Evolutionary conservation across 2,329 filamentous ascomycete species (phyloP).

Genomic region (Helminthosporium solani): DNA sequence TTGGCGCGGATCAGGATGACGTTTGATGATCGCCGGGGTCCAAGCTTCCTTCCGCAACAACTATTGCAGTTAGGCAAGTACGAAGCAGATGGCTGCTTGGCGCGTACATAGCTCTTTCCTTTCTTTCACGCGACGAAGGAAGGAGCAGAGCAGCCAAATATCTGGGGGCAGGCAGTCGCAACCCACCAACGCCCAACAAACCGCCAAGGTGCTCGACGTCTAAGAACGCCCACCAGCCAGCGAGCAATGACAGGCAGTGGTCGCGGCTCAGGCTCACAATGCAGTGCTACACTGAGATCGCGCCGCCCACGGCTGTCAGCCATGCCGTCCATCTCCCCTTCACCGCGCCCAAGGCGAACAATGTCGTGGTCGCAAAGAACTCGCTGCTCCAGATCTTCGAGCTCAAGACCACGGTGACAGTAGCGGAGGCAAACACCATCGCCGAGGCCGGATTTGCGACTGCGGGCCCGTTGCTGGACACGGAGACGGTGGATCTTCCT

Average conservation of each 20-base stretch:
- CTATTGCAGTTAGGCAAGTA: too few species aligned
- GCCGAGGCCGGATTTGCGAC: slow-evolving; percentile 46
- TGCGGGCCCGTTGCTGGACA: slow-evolving; percentile 48
- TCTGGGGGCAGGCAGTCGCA: too few species aligned
- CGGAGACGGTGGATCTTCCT: slow-evolving; percentile 47
- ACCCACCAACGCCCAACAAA: neutral
- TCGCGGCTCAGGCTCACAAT: slow-evolving; percentile 50
- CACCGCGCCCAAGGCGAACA: slow-evolving; percentile 70
- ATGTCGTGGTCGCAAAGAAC: slow-evolving; percentile 88
- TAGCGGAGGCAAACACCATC: slow-evolving; percentile 49
- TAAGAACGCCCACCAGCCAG: neutral
- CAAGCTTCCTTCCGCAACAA: neutral
- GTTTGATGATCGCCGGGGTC: slow-evolving; percentile 2
- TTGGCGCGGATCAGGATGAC: slow-evolving; percentile 1
- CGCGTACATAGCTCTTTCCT: neutral
- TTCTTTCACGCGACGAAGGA: too few species aligned
- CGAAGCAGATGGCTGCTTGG: neutral
- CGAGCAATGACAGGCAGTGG: slow-evolving; percentile 21
- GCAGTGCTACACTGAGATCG: slow-evolving; percentile 97
- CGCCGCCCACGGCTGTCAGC: slow-evolving; percentile 90
- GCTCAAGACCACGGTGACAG: slow-evolving; percentile 63
- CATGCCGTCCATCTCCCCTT: slow-evolving; percentile 81
- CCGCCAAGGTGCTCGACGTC: neutral
- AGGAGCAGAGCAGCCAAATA: too few species aligned
- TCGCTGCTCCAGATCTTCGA: slow-evolving; percentile 91